These are phyloP conservation scores for Crassisporium funariophilum DNA, from an alignment of 768 basidiomycete genomes.

Conservation along the genomic window DNA sequence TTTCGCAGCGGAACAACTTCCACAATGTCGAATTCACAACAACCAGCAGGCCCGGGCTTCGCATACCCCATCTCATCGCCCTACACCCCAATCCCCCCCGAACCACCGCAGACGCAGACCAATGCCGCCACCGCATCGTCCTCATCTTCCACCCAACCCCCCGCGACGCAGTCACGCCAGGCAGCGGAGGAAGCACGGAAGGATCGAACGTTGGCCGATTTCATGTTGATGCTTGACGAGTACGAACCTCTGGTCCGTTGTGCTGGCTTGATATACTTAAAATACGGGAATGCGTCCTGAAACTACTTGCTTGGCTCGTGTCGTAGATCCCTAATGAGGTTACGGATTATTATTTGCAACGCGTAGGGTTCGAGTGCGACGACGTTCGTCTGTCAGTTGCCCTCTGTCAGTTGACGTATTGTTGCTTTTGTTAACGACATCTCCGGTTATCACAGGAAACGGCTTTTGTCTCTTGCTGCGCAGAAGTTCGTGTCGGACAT, in stretches of 20 bases:
- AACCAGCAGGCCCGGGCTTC: conserved; percentile 27
- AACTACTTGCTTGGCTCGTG: not conserved
- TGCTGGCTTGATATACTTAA: not conserved
- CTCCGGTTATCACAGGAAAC: conserved; percentile 90
- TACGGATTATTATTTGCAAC: conserved; percentile 95
- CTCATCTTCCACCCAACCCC: conserved; percentile 10
- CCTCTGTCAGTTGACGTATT: too few relatives aligned
- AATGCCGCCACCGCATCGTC: conserved; percentile 6
- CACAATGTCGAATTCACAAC: conserved; percentile 35
- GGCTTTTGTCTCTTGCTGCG: conserved; percentile 90
- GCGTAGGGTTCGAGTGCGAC: conserved; percentile 93
- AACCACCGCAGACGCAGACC: conserved; percentile 23
- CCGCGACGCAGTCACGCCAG: conserved; percentile 54
- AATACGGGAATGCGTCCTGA: not conserved
- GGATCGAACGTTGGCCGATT: conserved; percentile 89
- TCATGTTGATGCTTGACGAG: conserved; percentile 94
- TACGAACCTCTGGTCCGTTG: conserved; percentile 86
- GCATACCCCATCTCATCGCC: conserved; percentile 32
- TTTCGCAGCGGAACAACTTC: conserved; percentile 20
- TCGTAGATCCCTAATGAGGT: conserved; percentile 94
- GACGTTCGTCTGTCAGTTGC: conserved; percentile 83
- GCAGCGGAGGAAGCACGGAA: conserved; percentile 82
- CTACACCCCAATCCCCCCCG: conserved; percentile 22
- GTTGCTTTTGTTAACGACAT: too few relatives aligned
- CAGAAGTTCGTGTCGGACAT: conserved; percentile 99